phyloP scores from a whole-genome alignment of 768 basidiomycete genomes.

The Russula compacta region DNA sequence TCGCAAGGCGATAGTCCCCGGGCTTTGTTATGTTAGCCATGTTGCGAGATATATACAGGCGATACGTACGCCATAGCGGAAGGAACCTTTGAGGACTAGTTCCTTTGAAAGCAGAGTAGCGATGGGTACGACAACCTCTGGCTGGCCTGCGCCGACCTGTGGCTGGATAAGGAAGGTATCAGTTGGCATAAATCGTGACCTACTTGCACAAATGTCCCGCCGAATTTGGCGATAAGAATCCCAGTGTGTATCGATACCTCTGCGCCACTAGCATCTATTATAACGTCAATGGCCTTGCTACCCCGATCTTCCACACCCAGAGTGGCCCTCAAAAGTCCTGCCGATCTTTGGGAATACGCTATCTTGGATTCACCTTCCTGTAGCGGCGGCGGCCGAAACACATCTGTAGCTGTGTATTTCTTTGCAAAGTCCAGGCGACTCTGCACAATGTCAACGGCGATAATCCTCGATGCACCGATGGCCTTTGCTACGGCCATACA shows the following conservation, averaged over 20 bases:
- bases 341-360: conserved; percentile 66
- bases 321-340: conserved; percentile 50
- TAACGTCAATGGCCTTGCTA: conserved; percentile 63
- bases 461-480: conserved; percentile 72
- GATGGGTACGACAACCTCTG: conserved; percentile 69
- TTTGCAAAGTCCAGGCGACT: conserved; percentile 81
- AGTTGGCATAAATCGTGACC: not conserved
- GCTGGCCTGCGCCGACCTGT: conserved; percentile 80
- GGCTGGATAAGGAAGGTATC: conserved; percentile 23
- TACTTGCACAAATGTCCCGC: conserved; percentile 68
- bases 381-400: conserved; percentile 52
- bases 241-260: conserved; percentile 89
- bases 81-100: conserved; percentile 78
- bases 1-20: conserved; percentile 78
- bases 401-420: conserved; percentile 72
- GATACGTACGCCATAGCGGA: conserved; percentile 69
- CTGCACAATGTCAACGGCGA: conserved; percentile 75
- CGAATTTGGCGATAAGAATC: conserved; percentile 61
- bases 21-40: conserved; percentile 36
- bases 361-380: conserved; percentile 56
- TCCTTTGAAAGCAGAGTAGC: conserved; percentile 66
- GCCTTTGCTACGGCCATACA: conserved; percentile 97
- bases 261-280: conserved; percentile 88
- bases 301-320: conserved; percentile 70
- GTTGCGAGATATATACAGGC: not conserved